phyloP scores from a whole-genome alignment of 108 stramenopile species.

The Phaeodactylum tricornutum region DNA sequence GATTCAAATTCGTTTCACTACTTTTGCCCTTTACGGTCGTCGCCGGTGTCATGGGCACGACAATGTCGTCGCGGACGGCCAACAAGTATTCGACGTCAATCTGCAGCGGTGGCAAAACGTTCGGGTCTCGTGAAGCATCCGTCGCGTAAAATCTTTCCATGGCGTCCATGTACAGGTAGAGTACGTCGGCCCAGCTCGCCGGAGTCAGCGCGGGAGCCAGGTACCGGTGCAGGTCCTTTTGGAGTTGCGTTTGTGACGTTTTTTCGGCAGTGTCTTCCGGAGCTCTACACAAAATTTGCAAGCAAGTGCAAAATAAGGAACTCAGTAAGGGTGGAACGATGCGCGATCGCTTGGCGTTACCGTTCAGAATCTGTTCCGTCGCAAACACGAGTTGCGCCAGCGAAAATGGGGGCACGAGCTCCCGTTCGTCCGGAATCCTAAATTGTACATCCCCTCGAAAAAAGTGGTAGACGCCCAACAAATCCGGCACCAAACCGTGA shows the following conservation, averaged over 20 bases:
- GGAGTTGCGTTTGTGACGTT: slow-evolving; percentile 17
- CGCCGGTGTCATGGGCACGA: slow-evolving; percentile 6
- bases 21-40: neutral
- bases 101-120: slow-evolving; percentile 29
- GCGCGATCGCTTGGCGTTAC: slow-evolving; percentile 46
- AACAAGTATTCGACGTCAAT: slow-evolving; percentile 54
- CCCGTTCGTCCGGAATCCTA: slow-evolving; percentile 3
- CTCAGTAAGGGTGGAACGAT: slow-evolving; percentile 64
- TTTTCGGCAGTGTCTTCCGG: slow-evolving; percentile 10
- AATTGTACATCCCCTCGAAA: slow-evolving; percentile 62
- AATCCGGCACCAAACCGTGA: slow-evolving; percentile 46
- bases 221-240: slow-evolving; percentile 26
- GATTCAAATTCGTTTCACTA: slow-evolving; percentile 13
- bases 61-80: slow-evolving; percentile 18
- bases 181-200: slow-evolving; percentile 65
- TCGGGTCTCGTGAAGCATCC: slow-evolving; percentile 36
- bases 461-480: slow-evolving; percentile 70
- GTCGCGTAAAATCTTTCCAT: slow-evolving; percentile 69
- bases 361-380: slow-evolving; percentile 46
- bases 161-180: slow-evolving; percentile 62
- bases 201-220: slow-evolving; percentile 41
- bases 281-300: slow-evolving; percentile 40
- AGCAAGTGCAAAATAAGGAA: slow-evolving; percentile 56
- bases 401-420: slow-evolving; percentile 44
- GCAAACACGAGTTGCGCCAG: slow-evolving; percentile 57